Evolutionary conservation across 2,329 filamentous ascomycete genomes (phyloP), one percentile per base, ranked within the genome.

Genomic region (Hypoxylon sp.): DNA sequence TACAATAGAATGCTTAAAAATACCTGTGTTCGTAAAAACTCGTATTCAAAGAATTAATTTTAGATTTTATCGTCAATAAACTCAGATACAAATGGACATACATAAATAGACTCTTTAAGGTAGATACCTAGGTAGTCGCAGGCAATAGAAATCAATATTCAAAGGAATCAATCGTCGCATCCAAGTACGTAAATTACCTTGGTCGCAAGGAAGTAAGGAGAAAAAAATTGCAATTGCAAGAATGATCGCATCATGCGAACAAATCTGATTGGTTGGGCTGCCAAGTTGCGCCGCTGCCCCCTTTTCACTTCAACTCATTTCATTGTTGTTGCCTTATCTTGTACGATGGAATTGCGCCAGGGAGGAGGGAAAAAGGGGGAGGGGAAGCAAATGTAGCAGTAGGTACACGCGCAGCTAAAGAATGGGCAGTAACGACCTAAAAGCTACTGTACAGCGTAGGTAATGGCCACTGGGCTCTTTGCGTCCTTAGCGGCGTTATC

Each of bases 251-350:
- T 30, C 9, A 29, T 38, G 19, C 9, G n/a, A n/a, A n/a, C n/a
- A n/a, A n/a, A n/a, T n/a, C n/a, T n/a, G n/a, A n/a, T n/a, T n/a
- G n/a, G n/a, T n/a, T n/a, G n/a, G n/a, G n/a, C n/a, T n/a, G n/a
- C n/a, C n/a, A n/a, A n/a, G n/a, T n/a, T n/a, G n/a, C n/a, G n/a
- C n/a, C n/a, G n/a, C n/a, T 26, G 34, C 31, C 43, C 21, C 50
- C 32, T 48, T 37, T 42, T 40, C n/a, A n/a, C n/a, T n/a, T 15
- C 5, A 9, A 8, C n/a, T 17, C 23, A 38, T 48, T 36, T 44
- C 38, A 34, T 35, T 49, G 30, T 54, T 12, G n/a, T 43, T 44
- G 31, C 36, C 36, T 52, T 45, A 45, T 51, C 34, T 11, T 30
- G 27, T 29, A 40, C 32, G 29, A 29, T 8, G 9, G 20, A 17